Conservation (phyloP, 257 asterid species). For the Salvia splendens region DNA sequence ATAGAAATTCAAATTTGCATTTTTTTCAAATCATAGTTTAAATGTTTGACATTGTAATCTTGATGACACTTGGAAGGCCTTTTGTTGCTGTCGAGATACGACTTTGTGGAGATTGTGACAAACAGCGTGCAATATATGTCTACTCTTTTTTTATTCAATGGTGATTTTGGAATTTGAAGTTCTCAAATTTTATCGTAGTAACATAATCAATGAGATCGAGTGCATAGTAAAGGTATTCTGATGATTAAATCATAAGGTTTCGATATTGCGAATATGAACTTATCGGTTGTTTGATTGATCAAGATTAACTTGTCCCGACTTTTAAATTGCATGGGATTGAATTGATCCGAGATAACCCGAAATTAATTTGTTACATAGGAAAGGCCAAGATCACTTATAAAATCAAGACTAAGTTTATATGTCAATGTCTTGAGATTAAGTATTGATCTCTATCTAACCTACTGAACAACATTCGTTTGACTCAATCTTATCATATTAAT, state of each 20-base stretch:
- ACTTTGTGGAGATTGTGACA: slow-evolving; percentile 26
- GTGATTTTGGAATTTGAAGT: slow-evolving; percentile 12
- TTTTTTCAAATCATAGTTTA: not conserved
- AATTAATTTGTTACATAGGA: too few species aligned
- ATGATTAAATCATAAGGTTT: not conserved
- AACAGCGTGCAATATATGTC: slow-evolving; percentile 13
- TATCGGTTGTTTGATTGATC: too few species aligned
- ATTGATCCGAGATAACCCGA: too few species aligned
- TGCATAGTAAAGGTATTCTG: not conserved
- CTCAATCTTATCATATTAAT: too few species aligned
- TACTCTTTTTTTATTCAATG: not conserved
- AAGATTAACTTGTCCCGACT: too few species aligned
- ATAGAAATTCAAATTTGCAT: not conserved
- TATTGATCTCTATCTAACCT: too few species aligned
- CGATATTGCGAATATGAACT: not conserved
- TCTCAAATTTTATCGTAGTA: not conserved
- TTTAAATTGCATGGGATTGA: too few species aligned
- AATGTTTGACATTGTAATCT: slow-evolving; percentile 23
- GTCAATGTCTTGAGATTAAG: too few species aligned
- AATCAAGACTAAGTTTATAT: too few species aligned
- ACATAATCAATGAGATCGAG: not conserved
- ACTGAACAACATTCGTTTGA: too few species aligned
- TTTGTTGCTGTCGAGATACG: slow-evolving; percentile 11
- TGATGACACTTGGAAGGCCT: slow-evolving; percentile 34
- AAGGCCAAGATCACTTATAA: too few species aligned